These are phyloP conservation scores for Dryadomyces sulphureus DNA, from an alignment of 2,329 filamentous ascomycete genomes.

Conservation along the genomic window DNA sequence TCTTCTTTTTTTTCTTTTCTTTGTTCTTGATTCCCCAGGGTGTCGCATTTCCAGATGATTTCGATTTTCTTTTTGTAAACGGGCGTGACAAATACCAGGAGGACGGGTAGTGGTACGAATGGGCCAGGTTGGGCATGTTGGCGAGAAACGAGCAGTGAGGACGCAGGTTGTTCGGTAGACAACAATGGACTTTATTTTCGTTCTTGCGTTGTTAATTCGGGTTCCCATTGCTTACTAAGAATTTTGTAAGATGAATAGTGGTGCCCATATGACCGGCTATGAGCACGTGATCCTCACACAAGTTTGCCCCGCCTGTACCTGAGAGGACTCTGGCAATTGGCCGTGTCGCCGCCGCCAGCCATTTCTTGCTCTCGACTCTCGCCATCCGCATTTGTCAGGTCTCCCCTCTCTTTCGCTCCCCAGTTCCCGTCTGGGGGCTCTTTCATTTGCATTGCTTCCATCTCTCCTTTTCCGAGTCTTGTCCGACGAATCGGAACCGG, in stretches of 20 bases:
- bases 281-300: not conserved
- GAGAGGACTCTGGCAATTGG: not conserved
- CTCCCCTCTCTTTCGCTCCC: not conserved
- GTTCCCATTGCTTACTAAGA: not conserved
- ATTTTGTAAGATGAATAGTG: no score
- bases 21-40: constrained; percentile 8
- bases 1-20: constrained; percentile 2
- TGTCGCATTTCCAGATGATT: not conserved
- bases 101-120: not conserved
- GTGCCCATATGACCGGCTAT: not conserved
- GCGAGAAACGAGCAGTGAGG: not conserved
- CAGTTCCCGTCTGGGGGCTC: not conserved
- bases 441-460: not conserved
- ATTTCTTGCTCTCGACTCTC: not conserved
- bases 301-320: not conserved
- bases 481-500: not conserved
- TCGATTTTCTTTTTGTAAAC: not conserved
- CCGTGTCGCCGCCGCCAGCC: not conserved
- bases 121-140: not conserved
- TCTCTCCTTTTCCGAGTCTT: not conserved
- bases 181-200: no score
- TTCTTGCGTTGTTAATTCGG: no score
- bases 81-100: not conserved
- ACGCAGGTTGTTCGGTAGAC: not conserved
- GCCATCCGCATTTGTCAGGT: not conserved